Evolutionary conservation across 139 green algal genomes (phyloP), one percentile per base, ranked within the genome.

Genomic region (Chlamydomonas incerta): DNA sequence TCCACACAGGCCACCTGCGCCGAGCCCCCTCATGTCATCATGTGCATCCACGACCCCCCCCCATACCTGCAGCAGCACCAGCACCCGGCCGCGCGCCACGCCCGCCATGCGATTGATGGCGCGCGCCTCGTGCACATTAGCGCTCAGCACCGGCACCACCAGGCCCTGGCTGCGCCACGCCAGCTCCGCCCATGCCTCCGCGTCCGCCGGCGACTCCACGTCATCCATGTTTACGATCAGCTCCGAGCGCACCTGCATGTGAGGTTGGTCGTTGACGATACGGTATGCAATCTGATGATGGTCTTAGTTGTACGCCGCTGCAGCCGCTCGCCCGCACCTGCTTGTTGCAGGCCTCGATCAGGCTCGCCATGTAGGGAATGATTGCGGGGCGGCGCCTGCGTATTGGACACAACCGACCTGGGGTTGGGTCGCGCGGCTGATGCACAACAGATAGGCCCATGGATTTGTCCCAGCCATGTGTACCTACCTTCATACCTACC

Each of bases 181-280:
- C 35, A 85, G 67, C 5, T 72, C 52, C 18, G 34, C 74, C 84
- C 84, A 88, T 29, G 24, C 33, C 21, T 66, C 26, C 2, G 14
- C 60, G 60, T 88, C 84, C 34, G 60, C 35, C 13, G 84, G 84
- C 18, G 47, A 80, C 55, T 88, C 84, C 37, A 85, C 84, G 37
- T 88, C 85, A 14, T 88, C 84, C 37, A 85, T 74, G 37, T 88
- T 88, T 1, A 88, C 74, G 2, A 88, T 15, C 66, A 88, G 74
- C 84, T 88, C 84, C 1, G 52, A 41, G 1, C 72, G 72, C 33
- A 83, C 33, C 63, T 71, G 63, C 14, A 21, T 33, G 15, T 24
- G 35, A 14, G 79, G 33, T 17, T 6, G 55, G 74, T 29, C 20
- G 33, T 24, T 52, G 47, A 34, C 41, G 35, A 21, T 9, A 57